Percentiles rank a stretch among this genome's conserved stretches.
These are phyloP conservation scores for Desmodesmus armatus DNA, from an alignment of 139 green algal genomes.

Conservation along the genomic window DNA sequence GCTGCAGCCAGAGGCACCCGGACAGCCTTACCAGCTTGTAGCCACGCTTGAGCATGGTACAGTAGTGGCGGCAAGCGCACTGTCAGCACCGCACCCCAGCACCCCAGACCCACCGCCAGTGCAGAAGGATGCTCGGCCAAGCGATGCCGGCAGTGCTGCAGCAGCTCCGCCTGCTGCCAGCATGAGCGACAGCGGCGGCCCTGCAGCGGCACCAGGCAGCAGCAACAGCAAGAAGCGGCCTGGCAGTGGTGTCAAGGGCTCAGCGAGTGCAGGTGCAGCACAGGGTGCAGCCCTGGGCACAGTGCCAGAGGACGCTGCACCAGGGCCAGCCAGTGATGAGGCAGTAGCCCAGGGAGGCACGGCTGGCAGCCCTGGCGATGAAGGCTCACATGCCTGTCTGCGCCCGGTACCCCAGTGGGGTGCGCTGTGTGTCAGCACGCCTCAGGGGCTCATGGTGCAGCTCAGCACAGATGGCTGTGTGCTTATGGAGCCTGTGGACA, in stretches of 20 bases:
- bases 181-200: no score
- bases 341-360: not conserved
- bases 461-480: slow-evolving; percentile 57
- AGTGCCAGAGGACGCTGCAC: slow-evolving; percentile 17
- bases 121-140: no score
- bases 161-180: no score
- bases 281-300: slow-evolving; percentile 6
- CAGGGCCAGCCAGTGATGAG: not conserved
- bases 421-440: slow-evolving; percentile 41
- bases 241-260: not conserved
- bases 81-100: no score
- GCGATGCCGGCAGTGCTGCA: no score
- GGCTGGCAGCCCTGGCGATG: no score
- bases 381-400: no score
- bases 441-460: slow-evolving; percentile 43
- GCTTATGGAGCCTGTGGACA: slow-evolving; percentile 33
- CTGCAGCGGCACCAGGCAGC: no score
- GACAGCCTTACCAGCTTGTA: not conserved
- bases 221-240: not conserved
- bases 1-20: not conserved
- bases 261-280: slow-evolving; percentile 15
- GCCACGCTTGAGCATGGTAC: not conserved
- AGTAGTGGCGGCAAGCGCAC: not conserved
- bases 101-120: no score
- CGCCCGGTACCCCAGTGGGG: no score